Evolutionary conservation across 2,329 filamentous ascomycete species (phyloP).

Genomic region (Neurospora sp.): DNA sequence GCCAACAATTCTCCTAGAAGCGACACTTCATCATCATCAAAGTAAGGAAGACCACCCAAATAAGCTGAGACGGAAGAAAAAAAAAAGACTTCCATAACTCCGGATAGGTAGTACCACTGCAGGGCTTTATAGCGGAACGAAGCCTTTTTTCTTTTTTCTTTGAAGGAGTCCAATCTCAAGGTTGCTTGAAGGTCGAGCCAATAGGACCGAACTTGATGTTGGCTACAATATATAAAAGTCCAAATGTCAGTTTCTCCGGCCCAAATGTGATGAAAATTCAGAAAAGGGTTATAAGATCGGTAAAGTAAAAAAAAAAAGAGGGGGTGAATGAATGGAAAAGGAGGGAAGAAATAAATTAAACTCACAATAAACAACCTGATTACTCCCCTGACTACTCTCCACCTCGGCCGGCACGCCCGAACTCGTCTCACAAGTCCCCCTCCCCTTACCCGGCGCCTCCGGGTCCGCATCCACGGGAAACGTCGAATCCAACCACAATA

Average conservation of each 20-base stretch:
- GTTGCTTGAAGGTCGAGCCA: slow-evolving; percentile 20
- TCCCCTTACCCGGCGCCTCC: slow-evolving; percentile 29
- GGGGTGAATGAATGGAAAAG: no score
- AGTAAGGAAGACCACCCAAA: not conserved
- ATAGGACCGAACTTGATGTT: slow-evolving; percentile 25
- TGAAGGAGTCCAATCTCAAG: slow-evolving; percentile 1
- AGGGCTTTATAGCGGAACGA: not conserved
- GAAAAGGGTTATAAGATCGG: no score
- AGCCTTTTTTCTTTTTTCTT: not conserved
- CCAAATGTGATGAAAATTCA: no score
- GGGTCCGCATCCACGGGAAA: slow-evolving; percentile 34
- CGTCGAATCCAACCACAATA: slow-evolving; percentile 53
- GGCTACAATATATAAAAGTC: no score
- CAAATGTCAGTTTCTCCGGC: not conserved
- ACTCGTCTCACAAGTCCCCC: slow-evolving; percentile 31
- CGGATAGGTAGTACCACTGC: not conserved
- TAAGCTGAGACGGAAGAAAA: not conserved
- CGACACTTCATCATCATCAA: not conserved
- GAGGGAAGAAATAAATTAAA: not conserved
- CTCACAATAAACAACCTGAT: slow-evolving; percentile 29
- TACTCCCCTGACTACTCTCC: slow-evolving; percentile 23
- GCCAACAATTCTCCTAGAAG: no score
- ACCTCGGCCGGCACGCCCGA: slow-evolving; percentile 31
- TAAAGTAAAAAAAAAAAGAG: no score
- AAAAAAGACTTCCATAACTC: not conserved